Base-by-base conservation (phyloP, 257 asterid species). In the Primulina eburnea region DNA sequence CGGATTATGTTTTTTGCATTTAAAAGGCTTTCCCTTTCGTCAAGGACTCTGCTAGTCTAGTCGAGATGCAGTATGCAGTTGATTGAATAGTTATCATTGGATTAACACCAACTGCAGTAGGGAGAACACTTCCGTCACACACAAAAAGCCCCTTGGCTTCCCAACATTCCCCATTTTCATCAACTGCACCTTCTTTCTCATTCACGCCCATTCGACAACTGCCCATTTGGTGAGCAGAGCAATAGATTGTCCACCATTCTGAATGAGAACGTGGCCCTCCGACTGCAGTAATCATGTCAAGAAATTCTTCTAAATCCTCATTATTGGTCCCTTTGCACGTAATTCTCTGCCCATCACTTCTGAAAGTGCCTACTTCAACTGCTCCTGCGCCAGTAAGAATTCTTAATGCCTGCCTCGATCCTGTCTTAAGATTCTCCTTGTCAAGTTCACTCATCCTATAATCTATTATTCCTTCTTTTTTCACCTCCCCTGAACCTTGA, bases 191-290 rank as follows among this genome's bases (percentile, higher is more conserved):
- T 0, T 87, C 89, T 52, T 83, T 92, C 74, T 83, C 88, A 16
- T 58, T 72, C 1, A 62, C 66, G 4, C 97, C 98, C 89, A 90
- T 88, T 33, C 87, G 74, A 74, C 98, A 92, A 71, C 96, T 90
- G 26, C 98, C 88, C 92, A 92, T 86, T 79, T 92, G 98, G 80
- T 92, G 98, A 0, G 97, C 97, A 0, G 99, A 93, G 58, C 84
- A 81, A 68, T 87, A 90, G 7, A 80, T 17, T 0, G 85, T 75
- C 97, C 96, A 93, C 18, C 75, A 8, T 70, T 85, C 88, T 2
- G 81, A 72, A 64, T 68, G 78, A 0, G 88, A 74, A 62, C 76
- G 78, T 11, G 94, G 90, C 69, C 99, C 99, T 7, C 85, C 24
- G 0, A 32, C 71, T 0, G 89, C 83, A 0, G 59, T 55, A 10